These are phyloP conservation scores for Cucumis sativus DNA, from an alignment of 306 rosid genomes.

Conservation along the genomic window Cucumber_9930_V3 NC_026661.2:19509501-19510000, in stretches of 20 bases:
- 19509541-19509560: constrained; percentile 64
- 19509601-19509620: constrained; percentile 92
- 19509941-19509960: constrained; percentile 96
- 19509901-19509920: constrained; percentile 75
- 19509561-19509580: constrained; percentile 67
- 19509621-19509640: constrained; percentile 90
- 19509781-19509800: constrained; percentile 61
- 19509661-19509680: constrained; percentile 87
- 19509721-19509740: constrained; percentile 81
- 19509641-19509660: constrained; percentile 84
- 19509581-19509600: constrained; percentile 64
- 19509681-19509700: constrained; percentile 90
- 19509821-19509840: constrained; percentile 80
- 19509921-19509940: constrained; percentile 85
- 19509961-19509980: constrained; percentile 94
- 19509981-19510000: constrained; percentile 73
- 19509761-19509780: constrained; percentile 66
- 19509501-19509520: constrained; percentile 72
- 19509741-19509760: constrained; percentile 65
- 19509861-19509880: constrained; percentile 30
- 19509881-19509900: constrained; percentile 39
- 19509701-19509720: constrained; percentile 63
- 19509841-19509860: constrained; percentile 66
- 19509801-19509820: constrained; percentile 50
- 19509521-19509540: constrained; percentile 85